Evolutionary conservation across 2,329 filamentous ascomycete species (phyloP), one percentile per base, ranked within the genome.

Genomic region (Neocucurbitaria cava): DNA sequence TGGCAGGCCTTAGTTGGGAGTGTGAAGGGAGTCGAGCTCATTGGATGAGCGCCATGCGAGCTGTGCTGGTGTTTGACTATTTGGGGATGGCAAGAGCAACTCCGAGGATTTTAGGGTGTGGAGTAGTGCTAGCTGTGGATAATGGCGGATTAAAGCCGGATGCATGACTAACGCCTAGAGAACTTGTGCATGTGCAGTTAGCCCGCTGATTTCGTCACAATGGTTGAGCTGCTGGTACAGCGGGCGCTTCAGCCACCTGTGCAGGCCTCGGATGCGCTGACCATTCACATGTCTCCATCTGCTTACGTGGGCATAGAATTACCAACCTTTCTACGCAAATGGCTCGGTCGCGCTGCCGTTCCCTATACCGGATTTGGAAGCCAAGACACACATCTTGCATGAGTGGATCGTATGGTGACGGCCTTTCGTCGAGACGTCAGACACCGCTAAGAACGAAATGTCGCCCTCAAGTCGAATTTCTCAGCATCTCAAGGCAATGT

Each of bases 1-100:
- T 87, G 84, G 71, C 85, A 88, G 56, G 82, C 65, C 70, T 75
- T 74, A 33, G 73, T 71, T 28, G 73, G 71, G 17, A 72, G 63
- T 33, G 63, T 64, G 40, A 73, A 57, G 33, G 65, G 57, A 52
- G 66, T 61, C 46, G 61, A 52, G 56, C 59, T 67, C 71, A 74
- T 75, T 69, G 68, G 67, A 62, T 61, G 60, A 59, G 51, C 56
- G 50, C 61, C 65, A 73, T 74, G 70, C 70, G 59, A 61, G 61
- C 41, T 52, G 38, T 73, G 72, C 63, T 50, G 59, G 50, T 41
- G 54, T 54, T 58, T 69, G 53, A 53, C 65, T 65, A 43, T 38
- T 66, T 61, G 30, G 18, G 58, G 66, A 28, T 59, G 41, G 36
- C 3, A 15, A 10, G 17, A 26, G 41, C 3, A n/a, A n/a, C n/a